Evolutionary conservation across 495 filamentous ascomycete species (phyloP), one percentile per base, ranked within the genome.

Genomic region (Halenospora varia): DNA sequence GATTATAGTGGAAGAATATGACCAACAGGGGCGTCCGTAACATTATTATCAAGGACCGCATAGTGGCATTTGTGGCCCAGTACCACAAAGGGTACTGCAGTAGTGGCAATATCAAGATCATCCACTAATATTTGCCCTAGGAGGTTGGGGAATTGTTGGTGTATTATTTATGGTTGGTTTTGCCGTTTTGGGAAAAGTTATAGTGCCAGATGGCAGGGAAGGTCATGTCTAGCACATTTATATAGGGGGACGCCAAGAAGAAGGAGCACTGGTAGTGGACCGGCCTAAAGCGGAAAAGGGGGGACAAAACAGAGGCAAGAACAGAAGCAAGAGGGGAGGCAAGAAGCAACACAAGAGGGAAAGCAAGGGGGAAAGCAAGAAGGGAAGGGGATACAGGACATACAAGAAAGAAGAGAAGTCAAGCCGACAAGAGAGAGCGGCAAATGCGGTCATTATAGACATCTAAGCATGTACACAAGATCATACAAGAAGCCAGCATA

Each of bases 1-100:
- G 52, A 24, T 48, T 72, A n/a, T 52, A 55, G 51, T 39, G 61
- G 47, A 42, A 44, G 13, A 70, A 70, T 48, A 68, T 52, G n/a
- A 40, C 6, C 4, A 17, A 62, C 44, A 55, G 56, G n/a, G 50
- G 56, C 3, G 25, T 59, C 8, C 40, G 48, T 10, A 59, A 59
- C 40, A 55, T 62, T n/a, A 4, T 62, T 13, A 49, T 62, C 20
- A 23, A 62, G 26, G 13, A 47, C 22, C 24, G 26, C 1, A 24
- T 59, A 40, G 42, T 59, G 11, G 18, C 3, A 19, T 57, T 62
- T 25, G 29, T 57, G 3, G 25, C 29, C 10, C 40, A 55, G 17
- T 61, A 61, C 48, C 29, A 35, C 13, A 35, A 35, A 13, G 29
- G 29, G 29, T 35, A 35, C 13, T n/a, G 44, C n/a, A 47, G 44